Base-by-base conservation (phyloP, 768 basidiomycete genomes). In the Rhizopogon sp. region DNA sequence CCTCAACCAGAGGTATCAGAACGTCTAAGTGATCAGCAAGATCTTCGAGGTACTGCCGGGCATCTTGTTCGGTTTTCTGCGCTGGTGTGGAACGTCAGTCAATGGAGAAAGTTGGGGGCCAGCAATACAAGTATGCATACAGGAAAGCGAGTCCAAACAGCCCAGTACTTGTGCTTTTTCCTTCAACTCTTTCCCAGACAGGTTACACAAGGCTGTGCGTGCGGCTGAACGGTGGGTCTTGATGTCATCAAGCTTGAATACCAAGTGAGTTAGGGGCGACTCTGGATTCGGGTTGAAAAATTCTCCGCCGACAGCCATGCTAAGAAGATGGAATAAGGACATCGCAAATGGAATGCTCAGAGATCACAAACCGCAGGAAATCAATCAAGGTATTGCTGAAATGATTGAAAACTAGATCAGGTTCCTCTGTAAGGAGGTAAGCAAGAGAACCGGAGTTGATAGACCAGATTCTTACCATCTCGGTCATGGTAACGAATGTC, bases 311-410 rank as follows among this genome's bases (percentile, higher is more conserved):
- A 62, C 57, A 41, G 40, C 51, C 39, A 28, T 53, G 22, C 39
- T 45, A 43, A 13, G 22, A n/a, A 43, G 43, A 25, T 42, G 40
- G 33, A 29, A 45, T 35, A 29, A 29, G 43, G 16, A 39, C 42
- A 50, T 35, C 16, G 16, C 16, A 43, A 13, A 43, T 17, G 25
- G 29, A 6, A 35, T 42, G 16, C 25, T 37, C 20, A 5, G 40
- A 41, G 46, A 49, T 20, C 39, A 53, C 53, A 28, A 2, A 62
- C 63, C 62, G 62, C 9, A 60, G 17, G 50, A 58, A 62, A 17
- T 59, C 56, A n/a, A 62, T 16, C 6, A 65, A 57, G 39, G 56
- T 57, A 5, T 37, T 43, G 37, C 64, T 65, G 49, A 61, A 65
- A 50, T 58, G 49, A 17, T 44, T 56, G 22, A 63, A 52, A 11